These are phyloP conservation scores for Populus tremula DNA, from an alignment of 345 rosid species.

Conservation along the genomic window DNA sequence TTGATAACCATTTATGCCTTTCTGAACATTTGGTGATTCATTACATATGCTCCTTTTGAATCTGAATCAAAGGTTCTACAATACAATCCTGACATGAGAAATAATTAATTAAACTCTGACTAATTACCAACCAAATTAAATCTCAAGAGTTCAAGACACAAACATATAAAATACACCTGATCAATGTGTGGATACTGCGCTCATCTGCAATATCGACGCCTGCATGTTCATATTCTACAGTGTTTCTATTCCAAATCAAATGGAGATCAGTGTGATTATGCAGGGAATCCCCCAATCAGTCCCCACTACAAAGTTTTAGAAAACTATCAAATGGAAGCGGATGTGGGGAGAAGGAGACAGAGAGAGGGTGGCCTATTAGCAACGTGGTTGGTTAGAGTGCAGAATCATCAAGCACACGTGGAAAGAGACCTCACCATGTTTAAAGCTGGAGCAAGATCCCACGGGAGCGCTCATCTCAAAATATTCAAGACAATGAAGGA, in stretches of 20 bases:
- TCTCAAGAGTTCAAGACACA: too few relatives aligned
- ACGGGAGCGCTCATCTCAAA: not conserved
- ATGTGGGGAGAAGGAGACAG: constrained; percentile 9
- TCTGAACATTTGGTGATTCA: not conserved
- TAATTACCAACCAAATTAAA: too few relatives aligned
- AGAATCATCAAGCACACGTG: constrained; percentile 31
- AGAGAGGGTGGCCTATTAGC: constrained; percentile 15
- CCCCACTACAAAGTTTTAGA: not conserved
- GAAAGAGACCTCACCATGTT: constrained; percentile 15
- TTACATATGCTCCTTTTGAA: not conserved
- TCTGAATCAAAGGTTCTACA: not conserved
- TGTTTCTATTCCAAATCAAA: not conserved
- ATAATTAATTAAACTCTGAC: too few relatives aligned
- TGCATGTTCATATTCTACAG: not conserved
- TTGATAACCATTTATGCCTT: not conserved
- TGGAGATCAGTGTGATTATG: not conserved
- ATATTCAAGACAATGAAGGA: not conserved
- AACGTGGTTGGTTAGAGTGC: constrained; percentile 29
- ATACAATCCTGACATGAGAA: not conserved
- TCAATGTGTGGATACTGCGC: too few relatives aligned
- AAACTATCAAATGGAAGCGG: not conserved
- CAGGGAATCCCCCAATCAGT: not conserved
- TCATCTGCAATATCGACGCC: not conserved
- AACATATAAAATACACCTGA: too few relatives aligned
- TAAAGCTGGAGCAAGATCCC: not conserved